These are phyloP conservation scores for Calamus simplicifolius DNA, from an alignment of 176 grass and related monocot genomes.

Conservation along the genomic window DNA sequence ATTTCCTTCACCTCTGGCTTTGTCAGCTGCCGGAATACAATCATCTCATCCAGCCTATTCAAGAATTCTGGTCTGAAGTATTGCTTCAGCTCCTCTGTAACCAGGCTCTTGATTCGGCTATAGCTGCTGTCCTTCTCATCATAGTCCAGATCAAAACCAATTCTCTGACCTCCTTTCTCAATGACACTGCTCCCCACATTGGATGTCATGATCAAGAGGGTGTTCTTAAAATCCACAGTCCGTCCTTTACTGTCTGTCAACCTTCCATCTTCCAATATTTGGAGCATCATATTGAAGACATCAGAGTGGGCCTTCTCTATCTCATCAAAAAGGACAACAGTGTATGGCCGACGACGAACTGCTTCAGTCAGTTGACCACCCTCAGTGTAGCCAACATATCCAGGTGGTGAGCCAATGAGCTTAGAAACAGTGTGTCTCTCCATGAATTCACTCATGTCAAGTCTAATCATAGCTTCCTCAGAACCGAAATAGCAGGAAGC, in stretches of 20 bases:
- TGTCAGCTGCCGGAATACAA: no score
- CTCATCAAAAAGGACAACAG: slow-evolving; percentile 15
- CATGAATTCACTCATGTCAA: slow-evolving; percentile 22
- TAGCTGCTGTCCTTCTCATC: no score
- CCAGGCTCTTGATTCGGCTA: no score
- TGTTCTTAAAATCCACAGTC: background rate
- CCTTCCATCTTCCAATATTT: slow-evolving; percentile 17
- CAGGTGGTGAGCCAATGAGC: slow-evolving; percentile 16
- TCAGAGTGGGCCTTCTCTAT: slow-evolving; percentile 20
- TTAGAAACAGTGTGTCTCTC: slow-evolving; percentile 18
- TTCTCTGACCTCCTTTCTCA: no score
- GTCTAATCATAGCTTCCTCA: slow-evolving; percentile 15
- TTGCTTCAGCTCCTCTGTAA: no score
- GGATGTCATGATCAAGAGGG: no score
- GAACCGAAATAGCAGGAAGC: slow-evolving; percentile 12
- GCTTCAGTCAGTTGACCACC: slow-evolving; percentile 16
- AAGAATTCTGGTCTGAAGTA: no score
- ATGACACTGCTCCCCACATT: no score
- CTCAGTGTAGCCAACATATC: slow-evolving; percentile 18
- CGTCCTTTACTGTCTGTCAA: slow-evolving; percentile 14
- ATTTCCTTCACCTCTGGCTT: no score
- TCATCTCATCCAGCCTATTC: no score
- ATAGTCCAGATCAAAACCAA: no score
- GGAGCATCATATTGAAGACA: slow-evolving; percentile 22
- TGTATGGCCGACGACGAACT: slow-evolving; percentile 3